Evolutionary conservation across 345 rosid species (phyloP).

Genomic region (Raphanus sativus): DNA sequence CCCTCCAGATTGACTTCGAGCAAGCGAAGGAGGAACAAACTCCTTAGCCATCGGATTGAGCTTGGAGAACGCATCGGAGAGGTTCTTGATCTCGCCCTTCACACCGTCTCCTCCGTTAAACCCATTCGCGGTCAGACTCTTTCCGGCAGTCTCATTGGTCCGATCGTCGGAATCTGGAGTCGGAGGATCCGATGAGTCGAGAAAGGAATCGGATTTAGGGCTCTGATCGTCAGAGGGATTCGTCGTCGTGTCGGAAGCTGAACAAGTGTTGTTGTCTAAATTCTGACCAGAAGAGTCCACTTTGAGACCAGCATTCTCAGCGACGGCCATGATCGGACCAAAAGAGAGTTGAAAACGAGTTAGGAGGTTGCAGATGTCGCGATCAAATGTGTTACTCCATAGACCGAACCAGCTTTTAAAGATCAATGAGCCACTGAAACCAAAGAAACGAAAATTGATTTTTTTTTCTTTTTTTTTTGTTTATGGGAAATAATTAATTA

Average conservation of each 20-base stretch:
- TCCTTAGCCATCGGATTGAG: conserved; percentile 98
- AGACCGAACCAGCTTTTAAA: conserved; percentile 21
- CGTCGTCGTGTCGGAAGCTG: conserved; percentile 42
- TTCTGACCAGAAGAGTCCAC: conserved; percentile 67
- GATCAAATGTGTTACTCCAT: conserved; percentile 39
- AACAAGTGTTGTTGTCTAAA: conserved; percentile 51
- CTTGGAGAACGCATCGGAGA: conserved; percentile 81
- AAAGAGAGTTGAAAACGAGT: conserved; percentile 1
- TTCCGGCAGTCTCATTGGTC: conserved; percentile 28
- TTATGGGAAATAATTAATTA: not conserved
- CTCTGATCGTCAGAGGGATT: conserved; percentile 46
- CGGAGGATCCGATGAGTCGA: conserved; percentile 34
- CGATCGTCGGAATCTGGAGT: conserved; percentile 36
- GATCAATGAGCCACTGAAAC: conserved; percentile 35
- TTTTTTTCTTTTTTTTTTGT: not conserved
- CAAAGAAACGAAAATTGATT: not conserved
- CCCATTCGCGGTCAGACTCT: conserved; percentile 30
- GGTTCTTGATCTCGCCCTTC: conserved; percentile 66
- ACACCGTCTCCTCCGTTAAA: conserved; percentile 34
- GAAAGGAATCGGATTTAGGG: conserved; percentile 47
- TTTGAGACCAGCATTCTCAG: conserved; percentile 85
- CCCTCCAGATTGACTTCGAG: conserved; percentile 41
- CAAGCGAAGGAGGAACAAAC: conserved; percentile 84
- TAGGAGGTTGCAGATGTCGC: conserved; percentile 40
- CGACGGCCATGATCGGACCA: conserved; percentile 78